Conservation (phyloP, 148 eudicot genomes). For the Selenicereus undatus region DNA sequence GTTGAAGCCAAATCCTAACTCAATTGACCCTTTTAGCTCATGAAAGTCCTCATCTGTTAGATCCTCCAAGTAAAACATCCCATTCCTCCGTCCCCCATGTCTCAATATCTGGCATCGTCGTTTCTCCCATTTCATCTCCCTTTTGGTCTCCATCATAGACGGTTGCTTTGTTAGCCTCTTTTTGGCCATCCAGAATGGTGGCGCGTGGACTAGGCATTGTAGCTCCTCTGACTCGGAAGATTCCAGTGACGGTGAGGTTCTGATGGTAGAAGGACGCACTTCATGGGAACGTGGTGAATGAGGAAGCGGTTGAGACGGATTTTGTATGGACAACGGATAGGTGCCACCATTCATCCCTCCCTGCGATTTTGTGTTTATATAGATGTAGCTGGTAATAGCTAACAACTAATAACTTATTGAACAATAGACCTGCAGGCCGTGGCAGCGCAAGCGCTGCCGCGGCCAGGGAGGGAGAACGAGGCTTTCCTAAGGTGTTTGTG, state of each 20-base stretch:
- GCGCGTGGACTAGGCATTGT: slow-evolving; percentile 50
- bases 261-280: not conserved
- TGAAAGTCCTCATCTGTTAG: slow-evolving; percentile 67
- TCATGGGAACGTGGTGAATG: slow-evolving; percentile 4
- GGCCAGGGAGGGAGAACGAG: slow-evolving; percentile 1
- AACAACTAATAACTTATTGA: not conserved
- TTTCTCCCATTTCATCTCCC: slow-evolving; percentile 78
- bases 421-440: slow-evolving; percentile 12
- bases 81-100: slow-evolving; percentile 35
- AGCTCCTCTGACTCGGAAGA: slow-evolving; percentile 46
- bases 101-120: slow-evolving; percentile 49
- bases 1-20: slow-evolving; percentile 82
- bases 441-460: slow-evolving; percentile 34
- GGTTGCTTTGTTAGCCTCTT: slow-evolving; percentile 61
- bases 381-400: not conserved
- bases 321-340: not conserved
- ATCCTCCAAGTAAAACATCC: slow-evolving; percentile 21
- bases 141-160: slow-evolving; percentile 57
- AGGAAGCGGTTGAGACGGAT: slow-evolving; percentile 17
- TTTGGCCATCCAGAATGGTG: slow-evolving; percentile 46
- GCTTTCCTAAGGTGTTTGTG: not conserved
- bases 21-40: slow-evolving; percentile 76
- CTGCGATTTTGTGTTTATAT: slow-evolving; percentile 3
- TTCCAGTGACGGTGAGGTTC: not conserved
- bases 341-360: not conserved